Evolutionary conservation across 1,284 basidiomycete species (phyloP), one percentile per base, ranked within the genome.

Genomic region (Leccinum angustisporum): DNA sequence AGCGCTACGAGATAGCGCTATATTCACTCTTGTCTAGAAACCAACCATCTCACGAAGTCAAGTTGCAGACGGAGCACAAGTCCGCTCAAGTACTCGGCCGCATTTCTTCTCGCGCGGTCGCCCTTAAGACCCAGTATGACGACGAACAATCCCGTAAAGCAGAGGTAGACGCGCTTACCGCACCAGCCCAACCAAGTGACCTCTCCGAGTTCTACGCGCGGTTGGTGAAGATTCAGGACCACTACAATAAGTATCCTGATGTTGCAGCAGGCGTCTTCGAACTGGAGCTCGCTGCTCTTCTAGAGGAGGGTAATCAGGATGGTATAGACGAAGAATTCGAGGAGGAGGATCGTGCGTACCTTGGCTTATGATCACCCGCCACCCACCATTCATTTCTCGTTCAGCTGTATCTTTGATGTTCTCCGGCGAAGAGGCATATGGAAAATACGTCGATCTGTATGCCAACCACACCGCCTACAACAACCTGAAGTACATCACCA

Each of bases 191-290:
- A 68, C 84, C 82, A 56, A 87, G 88, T 71, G 93, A 97, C 75
- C 81, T 98, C 56, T 86, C 88, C 54, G 93, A 96, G 75, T 99
- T 99, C 81, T 99, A 99, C 80, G 80, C 86, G 72, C 89, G 97
- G 75, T 88, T 99, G 79, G 89, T 87, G 72, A 93, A 91, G 83
- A 88, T 99, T 76, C 94, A 95, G 80, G 95, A 97, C 72, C 95
- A 98, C 83, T 91, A 98, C 83, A 84, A 85, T 76, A 95, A 94
- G 81, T 97, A 98, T 83, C 95, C 94, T 77, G 90, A 94, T 79
- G 82, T 89, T 77, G 84, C 88, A 73, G 81, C 90, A 79, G 86
- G 87, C 73, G 86, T 88, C 67, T 87, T 94, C 77, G 85, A 94
- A 75, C 80, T 87, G 63, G 93, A 95, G 78, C 82, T 96, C 66